Evolutionary conservation across 345 rosid species (phyloP).

Genomic region (Eucalyptus cloeziana): DNA sequence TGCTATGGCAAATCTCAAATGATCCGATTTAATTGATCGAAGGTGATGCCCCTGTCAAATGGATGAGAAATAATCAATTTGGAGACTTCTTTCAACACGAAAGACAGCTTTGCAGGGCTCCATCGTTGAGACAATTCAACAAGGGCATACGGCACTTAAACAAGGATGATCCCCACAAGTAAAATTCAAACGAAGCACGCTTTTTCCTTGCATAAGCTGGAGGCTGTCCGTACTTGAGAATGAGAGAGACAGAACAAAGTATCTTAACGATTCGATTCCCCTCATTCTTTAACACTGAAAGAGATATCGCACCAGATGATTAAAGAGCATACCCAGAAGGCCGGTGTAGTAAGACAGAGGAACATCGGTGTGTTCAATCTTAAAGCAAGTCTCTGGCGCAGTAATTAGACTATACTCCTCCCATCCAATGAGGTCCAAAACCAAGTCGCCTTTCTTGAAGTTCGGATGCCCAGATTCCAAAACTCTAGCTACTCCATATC

Average conservation of each 20-base stretch:
- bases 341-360: slow-evolving; percentile 18
- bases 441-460: slow-evolving; percentile 3
- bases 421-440: slow-evolving; percentile 5
- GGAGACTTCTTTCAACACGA: no score
- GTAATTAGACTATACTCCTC: slow-evolving; percentile 12
- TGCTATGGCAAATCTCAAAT: neutral
- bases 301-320: neutral
- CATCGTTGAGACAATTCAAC: no score
- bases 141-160: no score
- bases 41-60: no score
- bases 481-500: slow-evolving; percentile 7
- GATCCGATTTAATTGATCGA: neutral
- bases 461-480: neutral
- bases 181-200: neutral
- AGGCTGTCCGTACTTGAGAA: neutral
- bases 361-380: slow-evolving; percentile 1
- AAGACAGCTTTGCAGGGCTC: no score
- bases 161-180: neutral
- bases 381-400: neutral
- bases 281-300: neutral
- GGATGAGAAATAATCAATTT: no score
- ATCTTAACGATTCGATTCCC: neutral
- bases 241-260: neutral
- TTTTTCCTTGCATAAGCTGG: neutral
- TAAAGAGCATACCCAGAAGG: neutral